A percentile compares a stretch with the other conserved stretches of the same genome.
These are phyloP conservation scores for Scheffersomyces lignosus DNA, from an alignment of 805 yeast species.

Conservation along the genomic window DNA sequence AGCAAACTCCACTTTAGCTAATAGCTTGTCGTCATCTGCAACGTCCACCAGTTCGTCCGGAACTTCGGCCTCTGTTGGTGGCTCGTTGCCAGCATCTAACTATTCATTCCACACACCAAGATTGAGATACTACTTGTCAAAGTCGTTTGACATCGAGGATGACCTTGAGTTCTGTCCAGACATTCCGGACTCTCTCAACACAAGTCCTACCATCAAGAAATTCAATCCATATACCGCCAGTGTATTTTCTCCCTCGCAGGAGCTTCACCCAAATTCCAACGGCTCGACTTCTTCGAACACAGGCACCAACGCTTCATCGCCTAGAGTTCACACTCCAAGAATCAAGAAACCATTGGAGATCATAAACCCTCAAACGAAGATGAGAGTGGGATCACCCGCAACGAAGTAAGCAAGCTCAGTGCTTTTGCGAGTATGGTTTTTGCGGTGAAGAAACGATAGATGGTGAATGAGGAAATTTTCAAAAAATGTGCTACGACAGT, in stretches of 20 bases:
- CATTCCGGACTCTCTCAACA: slow-evolving; percentile 35
- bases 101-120: slow-evolving; percentile 48
- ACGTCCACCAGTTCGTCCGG: slow-evolving; percentile 13
- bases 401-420: not conserved
- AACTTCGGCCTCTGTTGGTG: slow-evolving; percentile 6
- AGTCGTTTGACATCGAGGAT: slow-evolving; percentile 62
- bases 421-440: too few relatives aligned
- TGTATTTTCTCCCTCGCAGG: slow-evolving; percentile 58
- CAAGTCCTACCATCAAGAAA: slow-evolving; percentile 43
- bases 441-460: too few relatives aligned
- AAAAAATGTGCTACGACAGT: too few relatives aligned
- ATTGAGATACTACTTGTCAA: slow-evolving; percentile 56
- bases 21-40: slow-evolving; percentile 6
- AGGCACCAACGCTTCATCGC: slow-evolving; percentile 23
- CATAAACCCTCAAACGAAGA: slow-evolving; percentile 60
- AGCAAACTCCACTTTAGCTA: slow-evolving; percentile 10
- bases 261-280: slow-evolving; percentile 21
- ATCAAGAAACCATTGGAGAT: slow-evolving; percentile 61
- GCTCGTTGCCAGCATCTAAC: slow-evolving; percentile 13
- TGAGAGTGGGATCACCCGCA: slow-evolving; percentile 55
- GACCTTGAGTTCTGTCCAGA: slow-evolving; percentile 68
- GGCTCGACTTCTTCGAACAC: slow-evolving; percentile 15
- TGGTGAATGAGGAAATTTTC: too few relatives aligned
- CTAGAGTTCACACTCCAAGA: slow-evolving; percentile 56
- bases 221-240: slow-evolving; percentile 70